Base-by-base conservation (phyloP, 1,284 basidiomycete species). In the Meira nashicola region DNA sequence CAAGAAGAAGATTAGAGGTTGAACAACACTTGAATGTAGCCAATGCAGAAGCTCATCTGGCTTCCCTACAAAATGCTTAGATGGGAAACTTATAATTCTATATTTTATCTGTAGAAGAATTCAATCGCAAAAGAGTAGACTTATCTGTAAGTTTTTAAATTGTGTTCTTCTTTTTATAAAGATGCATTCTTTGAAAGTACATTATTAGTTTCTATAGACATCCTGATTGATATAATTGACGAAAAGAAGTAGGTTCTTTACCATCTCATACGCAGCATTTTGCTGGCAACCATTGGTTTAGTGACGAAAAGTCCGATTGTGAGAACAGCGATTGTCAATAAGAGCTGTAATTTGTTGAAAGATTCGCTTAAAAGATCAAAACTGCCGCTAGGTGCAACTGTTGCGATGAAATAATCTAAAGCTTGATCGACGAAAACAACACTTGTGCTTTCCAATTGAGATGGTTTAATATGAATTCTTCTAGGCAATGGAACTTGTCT, bases 321-420 rank as follows among this genome's bases (percentile, higher is more conserved):
- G 57, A 98, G 79, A 0, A 84, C 90, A 0, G 81, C 80, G 14
- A 95, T 85, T 0, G 92, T 97, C 46, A 92, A 77, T 62, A 95
- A 84, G 33, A 98, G 83, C 79, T 98, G 94, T 0, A 82, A 82
- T 82, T 97, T 96, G 82, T 97, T 97, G 80, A 98, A 98, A 11
- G 56, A 62, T 8, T 66, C 84, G 86, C 73, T 83, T 85, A 79
- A 90, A 86, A 74, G 84, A 75, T 98, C 94, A 73, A 98, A 98
- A 25, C 90, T 91, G 25, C 86, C 87, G 2, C 89, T 91, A 0
- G 95, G 92, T 40, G 89, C 84, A 3, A 91, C 83, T 14, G 90
- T 84, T 6, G 89, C 89, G 33, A 86, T 80, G 82, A 96, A 94
- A 63, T 93, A 81, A 79, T 97, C 94, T 14, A 92, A 82, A 14